Percentiles rank a stretch among this genome's conserved stretches.
Evolutionary conservation across 371 early-diverging fungal species (phyloP).

Genomic region (Lichtheimia ramosa): DNA sequence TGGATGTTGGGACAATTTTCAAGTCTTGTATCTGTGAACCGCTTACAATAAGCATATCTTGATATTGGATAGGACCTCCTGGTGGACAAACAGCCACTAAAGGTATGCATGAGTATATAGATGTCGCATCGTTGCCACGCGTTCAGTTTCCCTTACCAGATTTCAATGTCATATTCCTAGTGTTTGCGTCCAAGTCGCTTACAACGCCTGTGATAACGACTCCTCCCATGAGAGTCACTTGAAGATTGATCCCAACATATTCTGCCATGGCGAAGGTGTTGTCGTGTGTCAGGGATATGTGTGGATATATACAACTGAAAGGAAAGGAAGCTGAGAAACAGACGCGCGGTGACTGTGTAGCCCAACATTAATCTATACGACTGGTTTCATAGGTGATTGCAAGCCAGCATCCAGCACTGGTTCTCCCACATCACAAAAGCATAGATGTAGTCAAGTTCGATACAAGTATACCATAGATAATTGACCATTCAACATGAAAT

Average conservation of each 20-base stretch:
- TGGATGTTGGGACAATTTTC: neutral
- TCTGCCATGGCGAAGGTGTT: constrained; percentile 16
- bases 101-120: too few relatives aligned
- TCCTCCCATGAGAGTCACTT: constrained; percentile 12
- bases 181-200: constrained; percentile 12
- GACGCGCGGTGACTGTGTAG: neutral
- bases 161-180: constrained; percentile 9
- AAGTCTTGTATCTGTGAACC: constrained; percentile 3
- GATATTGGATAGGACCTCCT: neutral
- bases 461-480: too few relatives aligned
- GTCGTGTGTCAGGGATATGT: neutral
- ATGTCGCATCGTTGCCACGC: too few relatives aligned
- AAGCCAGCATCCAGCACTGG: too few relatives aligned
- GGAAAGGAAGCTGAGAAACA: neutral
- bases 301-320: too few relatives aligned
- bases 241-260: constrained; percentile 19
- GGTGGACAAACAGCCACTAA: neutral
- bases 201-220: constrained; percentile 17
- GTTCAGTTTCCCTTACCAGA: constrained; percentile 8
- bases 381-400: too few relatives aligned
- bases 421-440: too few relatives aligned
- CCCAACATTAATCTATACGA: too few relatives aligned
- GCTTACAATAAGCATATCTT: neutral
- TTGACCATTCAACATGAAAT: too few relatives aligned
- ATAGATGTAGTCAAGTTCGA: too few relatives aligned